phyloP scores from a whole-genome alignment of 257 asterid genomes.

The Fraxinus quadrangulata region DNA sequence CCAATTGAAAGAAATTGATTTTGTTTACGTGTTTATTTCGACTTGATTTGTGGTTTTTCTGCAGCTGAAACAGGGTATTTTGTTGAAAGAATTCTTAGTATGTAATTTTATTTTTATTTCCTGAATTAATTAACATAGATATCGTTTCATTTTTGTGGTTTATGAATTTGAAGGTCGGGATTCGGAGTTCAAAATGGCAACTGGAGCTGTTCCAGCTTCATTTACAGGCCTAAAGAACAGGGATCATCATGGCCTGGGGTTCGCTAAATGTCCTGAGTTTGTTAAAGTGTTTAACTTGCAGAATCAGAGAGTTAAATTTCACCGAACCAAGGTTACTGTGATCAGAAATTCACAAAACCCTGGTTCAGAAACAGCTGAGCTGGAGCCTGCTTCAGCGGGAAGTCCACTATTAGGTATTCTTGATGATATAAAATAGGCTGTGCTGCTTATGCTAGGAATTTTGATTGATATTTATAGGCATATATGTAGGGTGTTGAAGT shows the following conservation, averaged over 20 bases:
- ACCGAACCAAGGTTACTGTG: constrained; percentile 60
- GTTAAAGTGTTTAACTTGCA: constrained; percentile 63
- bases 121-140: background rate
- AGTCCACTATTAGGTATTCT: constrained; percentile 81
- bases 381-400: constrained; percentile 93
- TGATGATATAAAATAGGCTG: background rate
- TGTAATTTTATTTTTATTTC: background rate
- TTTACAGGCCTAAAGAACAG: constrained; percentile 66
- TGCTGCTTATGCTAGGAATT: background rate
- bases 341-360: constrained; percentile 66
- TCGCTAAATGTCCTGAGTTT: constrained; percentile 63
- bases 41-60: background rate
- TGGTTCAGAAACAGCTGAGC: constrained; percentile 81
- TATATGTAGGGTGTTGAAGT: background rate
- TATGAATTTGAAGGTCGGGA: constrained; percentile 35
- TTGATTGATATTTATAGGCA: background rate
- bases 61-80: background rate
- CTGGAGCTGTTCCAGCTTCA: constrained; percentile 83
- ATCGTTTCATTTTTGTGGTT: constrained; percentile 23
- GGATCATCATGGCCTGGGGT: constrained; percentile 63
- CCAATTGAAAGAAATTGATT: too few species aligned
- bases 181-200: constrained; percentile 60
- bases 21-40: too few species aligned
- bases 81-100: background rate
- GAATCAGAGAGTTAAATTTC: constrained; percentile 54